phyloP scores from a whole-genome alignment of 345 rosid genomes.

The Moricandia arvensis region DNA sequence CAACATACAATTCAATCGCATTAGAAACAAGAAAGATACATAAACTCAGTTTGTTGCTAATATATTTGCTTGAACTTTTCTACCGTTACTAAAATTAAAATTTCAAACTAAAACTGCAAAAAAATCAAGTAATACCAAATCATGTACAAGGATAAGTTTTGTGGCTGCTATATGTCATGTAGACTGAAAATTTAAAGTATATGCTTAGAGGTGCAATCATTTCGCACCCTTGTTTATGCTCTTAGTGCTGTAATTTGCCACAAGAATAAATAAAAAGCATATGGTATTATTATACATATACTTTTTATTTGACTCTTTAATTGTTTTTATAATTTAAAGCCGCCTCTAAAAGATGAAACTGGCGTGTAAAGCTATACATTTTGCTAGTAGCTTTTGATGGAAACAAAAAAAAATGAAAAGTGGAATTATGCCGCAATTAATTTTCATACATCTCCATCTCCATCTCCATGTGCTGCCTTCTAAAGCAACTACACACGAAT shows the following conservation, averaged over 20 bases:
- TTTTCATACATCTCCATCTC: slow-evolving; percentile 18
- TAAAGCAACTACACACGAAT: slow-evolving; percentile 35
- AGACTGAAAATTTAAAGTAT: neutral
- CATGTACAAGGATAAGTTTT: neutral
- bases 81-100: neutral
- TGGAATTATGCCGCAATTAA: slow-evolving; percentile 7
- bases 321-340: slow-evolving; percentile 25
- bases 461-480: slow-evolving; percentile 38
- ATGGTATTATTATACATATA: slow-evolving; percentile 8
- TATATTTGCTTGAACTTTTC: neutral
- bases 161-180: neutral
- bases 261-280: slow-evolving; percentile 2
- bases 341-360: slow-evolving; percentile 30
- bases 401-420: slow-evolving; percentile 26
- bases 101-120: neutral
- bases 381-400: slow-evolving; percentile 16
- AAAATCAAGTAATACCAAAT: neutral
- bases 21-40: neutral
- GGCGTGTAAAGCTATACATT: slow-evolving; percentile 31
- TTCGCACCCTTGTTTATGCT: slow-evolving; percentile 18
- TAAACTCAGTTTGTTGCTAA: neutral
- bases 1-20: neutral
- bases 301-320: slow-evolving; percentile 30
- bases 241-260: slow-evolving; percentile 26
- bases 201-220: slow-evolving; percentile 12